Evolutionary conservation across 2,329 filamentous ascomycete species (phyloP).

Genomic region (Emmonsiellopsis sp.): DNA sequence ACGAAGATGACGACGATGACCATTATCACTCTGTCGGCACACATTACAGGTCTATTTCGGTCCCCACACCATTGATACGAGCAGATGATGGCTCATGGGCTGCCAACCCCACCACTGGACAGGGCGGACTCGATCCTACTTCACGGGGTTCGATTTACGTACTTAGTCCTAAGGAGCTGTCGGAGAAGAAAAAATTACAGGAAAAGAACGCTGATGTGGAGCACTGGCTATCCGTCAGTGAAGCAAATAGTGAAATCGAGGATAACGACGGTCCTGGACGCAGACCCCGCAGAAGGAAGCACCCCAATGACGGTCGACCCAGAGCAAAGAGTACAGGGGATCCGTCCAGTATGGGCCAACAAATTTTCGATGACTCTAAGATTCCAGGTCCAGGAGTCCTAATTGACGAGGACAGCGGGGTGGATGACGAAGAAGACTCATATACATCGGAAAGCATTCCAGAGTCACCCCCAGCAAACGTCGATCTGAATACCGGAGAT

Average conservation of each 20-base stretch:
- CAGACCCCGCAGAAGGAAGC: conserved; percentile 14
- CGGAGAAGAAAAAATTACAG: conserved; percentile 35
- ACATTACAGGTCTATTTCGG: conserved; percentile 4
- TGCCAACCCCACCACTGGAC: conserved; percentile 26
- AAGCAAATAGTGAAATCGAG: conserved; percentile 33
- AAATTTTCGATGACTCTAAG: conserved; percentile 25
- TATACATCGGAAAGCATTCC: conserved; percentile 19
- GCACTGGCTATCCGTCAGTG: conserved; percentile 44
- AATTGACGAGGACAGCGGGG: conserved; percentile 32
- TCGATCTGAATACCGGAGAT: conserved; percentile 17
- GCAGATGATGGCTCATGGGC: conserved; percentile 40
- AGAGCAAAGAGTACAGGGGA: conserved; percentile 39
- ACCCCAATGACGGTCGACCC: conserved; percentile 22
- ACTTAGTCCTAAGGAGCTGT: conserved; percentile 42
- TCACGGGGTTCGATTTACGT: conserved; percentile 36
- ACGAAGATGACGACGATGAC: conserved; percentile 16
- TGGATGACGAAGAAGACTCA: conserved; percentile 23
- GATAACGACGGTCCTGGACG: conserved; percentile 14
- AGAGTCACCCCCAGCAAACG: conserved; percentile 16
- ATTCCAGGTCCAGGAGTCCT: conserved; percentile 45
- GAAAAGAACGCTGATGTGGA: conserved; percentile 46
- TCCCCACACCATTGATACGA: conserved; percentile 19
- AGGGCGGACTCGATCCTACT: conserved; percentile 38
- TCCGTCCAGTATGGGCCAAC: conserved; percentile 11
- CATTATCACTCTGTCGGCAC: conserved; percentile 13